phyloP scores from a whole-genome alignment of 225 moss, liverwort and hornwort genomes.

The Sphagnum tenellum region DNA sequence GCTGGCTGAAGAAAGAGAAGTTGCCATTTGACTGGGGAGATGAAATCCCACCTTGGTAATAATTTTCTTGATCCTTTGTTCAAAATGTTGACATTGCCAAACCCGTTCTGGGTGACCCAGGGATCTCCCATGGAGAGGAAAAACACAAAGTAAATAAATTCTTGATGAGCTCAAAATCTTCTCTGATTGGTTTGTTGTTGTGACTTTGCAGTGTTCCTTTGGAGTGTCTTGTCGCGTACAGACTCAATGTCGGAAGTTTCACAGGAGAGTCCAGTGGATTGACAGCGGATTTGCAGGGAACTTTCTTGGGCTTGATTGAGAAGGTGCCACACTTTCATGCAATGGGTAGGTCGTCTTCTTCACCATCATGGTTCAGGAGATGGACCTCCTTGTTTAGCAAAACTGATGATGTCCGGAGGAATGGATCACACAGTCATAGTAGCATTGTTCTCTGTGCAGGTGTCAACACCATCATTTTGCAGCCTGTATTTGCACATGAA shows the following conservation, averaged over 20 bases:
- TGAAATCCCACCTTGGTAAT: conserved; percentile 54
- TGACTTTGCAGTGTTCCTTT: conserved; percentile 51
- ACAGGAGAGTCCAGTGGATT: conserved; percentile 69
- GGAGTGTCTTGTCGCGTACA: conserved; percentile 67
- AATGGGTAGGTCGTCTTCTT: too few relatives aligned
- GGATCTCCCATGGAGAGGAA: too few relatives aligned
- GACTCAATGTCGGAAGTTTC: conserved; percentile 63
- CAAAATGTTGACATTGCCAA: too few relatives aligned
- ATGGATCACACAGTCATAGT: not conserved
- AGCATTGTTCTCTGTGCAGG: conserved; percentile 30
- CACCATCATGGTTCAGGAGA: too few relatives aligned
- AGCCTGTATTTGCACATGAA: conserved; percentile 67
- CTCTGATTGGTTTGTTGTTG: too few relatives aligned
- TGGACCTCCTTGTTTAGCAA: too few relatives aligned
- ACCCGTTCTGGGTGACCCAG: too few relatives aligned
- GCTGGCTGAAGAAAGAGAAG: conserved; percentile 55
- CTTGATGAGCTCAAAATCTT: too few relatives aligned
- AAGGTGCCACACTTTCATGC: conserved; percentile 52
- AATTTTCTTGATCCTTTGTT: too few relatives aligned
- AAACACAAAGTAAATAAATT: too few relatives aligned
- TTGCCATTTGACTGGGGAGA: conserved; percentile 73
- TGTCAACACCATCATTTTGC: conserved; percentile 70
- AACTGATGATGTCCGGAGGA: not conserved
- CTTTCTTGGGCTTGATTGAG: conserved; percentile 51
- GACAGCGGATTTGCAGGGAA: conserved; percentile 45